These are phyloP conservation scores for Kuraishia hungarica DNA, from an alignment of 805 yeast species.

Conservation along the genomic window DNA sequence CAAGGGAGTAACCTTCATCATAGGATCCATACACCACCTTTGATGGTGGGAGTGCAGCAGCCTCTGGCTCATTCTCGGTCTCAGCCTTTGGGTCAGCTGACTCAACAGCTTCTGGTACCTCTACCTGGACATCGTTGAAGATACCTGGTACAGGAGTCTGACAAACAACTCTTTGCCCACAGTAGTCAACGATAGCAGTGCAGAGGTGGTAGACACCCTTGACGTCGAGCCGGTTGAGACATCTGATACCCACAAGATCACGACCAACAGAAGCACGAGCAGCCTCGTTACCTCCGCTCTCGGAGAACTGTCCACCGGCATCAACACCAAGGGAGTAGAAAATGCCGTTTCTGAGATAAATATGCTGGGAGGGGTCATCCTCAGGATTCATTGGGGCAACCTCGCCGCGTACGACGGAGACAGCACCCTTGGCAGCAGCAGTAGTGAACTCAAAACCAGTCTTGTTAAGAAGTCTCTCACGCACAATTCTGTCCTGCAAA, in stretches of 20 bases:
- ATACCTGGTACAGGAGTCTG: constrained; percentile 97
- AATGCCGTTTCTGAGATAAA: constrained; percentile 73
- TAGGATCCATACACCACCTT: constrained; percentile 70
- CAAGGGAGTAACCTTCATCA: constrained; percentile 45
- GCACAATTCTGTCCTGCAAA: constrained; percentile 57
- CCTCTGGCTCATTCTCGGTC: constrained; percentile 20
- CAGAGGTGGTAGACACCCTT: constrained; percentile 61
- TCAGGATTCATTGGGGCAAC: constrained; percentile 73
- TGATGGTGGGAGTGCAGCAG: constrained; percentile 8
- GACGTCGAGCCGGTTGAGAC: constrained; percentile 57
- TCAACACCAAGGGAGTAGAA: constrained; percentile 79
- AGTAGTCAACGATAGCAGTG: constrained; percentile 82
- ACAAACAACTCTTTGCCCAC: constrained; percentile 81
- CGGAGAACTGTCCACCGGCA: constrained; percentile 53
- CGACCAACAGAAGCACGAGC: constrained; percentile 73
- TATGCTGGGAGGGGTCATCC: constrained; percentile 51
- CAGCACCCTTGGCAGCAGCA: constrained; percentile 73
- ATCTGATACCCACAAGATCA: constrained; percentile 67
- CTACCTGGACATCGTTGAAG: constrained; percentile 37
- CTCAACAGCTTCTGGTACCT: constrained; percentile 32
- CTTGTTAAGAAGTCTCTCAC: constrained; percentile 70
- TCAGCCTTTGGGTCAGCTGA: constrained; percentile 24
- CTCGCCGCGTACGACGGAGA: constrained; percentile 66
- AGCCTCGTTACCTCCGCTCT: constrained; percentile 76
- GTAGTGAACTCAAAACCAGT: constrained; percentile 68